These are phyloP conservation scores for Rhytidiadelphus loreus DNA, from an alignment of 225 moss, liverwort and hornwort genomes.

Conservation along the genomic window DNA sequence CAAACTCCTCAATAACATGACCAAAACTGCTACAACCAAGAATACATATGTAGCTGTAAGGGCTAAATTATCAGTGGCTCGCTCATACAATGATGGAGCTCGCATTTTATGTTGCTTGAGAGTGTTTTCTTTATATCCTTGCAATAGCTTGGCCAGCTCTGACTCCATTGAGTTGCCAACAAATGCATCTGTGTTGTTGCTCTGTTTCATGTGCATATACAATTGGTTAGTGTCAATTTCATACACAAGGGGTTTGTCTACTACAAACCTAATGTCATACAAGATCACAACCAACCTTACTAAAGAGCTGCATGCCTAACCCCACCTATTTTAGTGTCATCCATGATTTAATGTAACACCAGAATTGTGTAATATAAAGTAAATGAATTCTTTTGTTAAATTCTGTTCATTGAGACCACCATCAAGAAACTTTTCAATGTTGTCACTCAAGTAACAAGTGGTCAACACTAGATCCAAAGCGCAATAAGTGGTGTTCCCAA, in stretches of 20 bases:
- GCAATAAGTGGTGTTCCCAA: neutral
- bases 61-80: slow-evolving; percentile 23
- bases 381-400: neutral
- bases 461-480: neutral
- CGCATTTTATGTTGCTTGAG: slow-evolving; percentile 32
- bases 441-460: neutral
- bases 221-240: neutral
- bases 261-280: neutral
- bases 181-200: slow-evolving; percentile 49
- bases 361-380: neutral
- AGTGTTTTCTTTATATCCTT: slow-evolving; percentile 41
- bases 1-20: slow-evolving; percentile 17
- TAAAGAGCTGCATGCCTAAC: neutral
- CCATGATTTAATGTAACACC: neutral
- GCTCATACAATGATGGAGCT: slow-evolving; percentile 45
- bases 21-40: slow-evolving; percentile 5
- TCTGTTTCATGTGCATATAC: slow-evolving; percentile 15
- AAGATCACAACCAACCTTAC: neutral
- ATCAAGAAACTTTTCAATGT: neutral
- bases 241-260: neutral
- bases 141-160: slow-evolving; percentile 48
- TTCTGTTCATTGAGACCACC: neutral
- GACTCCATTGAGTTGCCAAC: slow-evolving; percentile 32
- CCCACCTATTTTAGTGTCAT: neutral
- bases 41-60: neutral